phyloP scores from a whole-genome alignment of 1,284 basidiomycete genomes.

The Moesziomyces antarcticus region DNA sequence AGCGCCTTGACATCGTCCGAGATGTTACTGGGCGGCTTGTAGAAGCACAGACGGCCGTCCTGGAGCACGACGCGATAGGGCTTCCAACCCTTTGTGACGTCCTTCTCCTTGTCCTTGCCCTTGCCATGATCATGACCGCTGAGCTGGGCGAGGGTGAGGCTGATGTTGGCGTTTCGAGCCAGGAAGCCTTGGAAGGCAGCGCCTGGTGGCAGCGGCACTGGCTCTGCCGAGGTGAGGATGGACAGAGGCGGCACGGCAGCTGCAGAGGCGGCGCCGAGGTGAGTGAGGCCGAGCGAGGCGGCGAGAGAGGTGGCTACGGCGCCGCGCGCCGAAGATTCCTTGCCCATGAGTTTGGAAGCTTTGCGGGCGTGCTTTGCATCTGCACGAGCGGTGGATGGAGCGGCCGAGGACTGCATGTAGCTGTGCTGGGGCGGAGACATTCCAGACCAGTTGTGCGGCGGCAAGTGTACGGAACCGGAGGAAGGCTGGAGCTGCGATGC shows the following conservation, averaged over 20 bases:
- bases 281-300: constrained; percentile 32
- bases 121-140: constrained; percentile 38
- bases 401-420: constrained; percentile 20
- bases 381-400: neutral
- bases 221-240: constrained; percentile 16
- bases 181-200: constrained; percentile 57
- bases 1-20: constrained; percentile 61
- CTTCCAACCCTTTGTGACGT: constrained; percentile 65
- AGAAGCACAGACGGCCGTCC: constrained; percentile 61
- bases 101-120: constrained; percentile 55
- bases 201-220: constrained; percentile 46
- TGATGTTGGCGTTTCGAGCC: constrained; percentile 58
- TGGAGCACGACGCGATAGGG: constrained; percentile 63
- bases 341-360: constrained; percentile 43
- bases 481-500: constrained; percentile 30
- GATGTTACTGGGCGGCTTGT: constrained; percentile 60
- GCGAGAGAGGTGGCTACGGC: constrained; percentile 26
- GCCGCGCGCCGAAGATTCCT: constrained; percentile 25
- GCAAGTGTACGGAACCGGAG: constrained; percentile 15
- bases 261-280: constrained; percentile 11
- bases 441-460: constrained; percentile 31
- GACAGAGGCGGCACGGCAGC: constrained; percentile 6
- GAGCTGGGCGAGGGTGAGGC: constrained; percentile 53
- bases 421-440: constrained; percentile 39
- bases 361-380: constrained; percentile 44